Evolutionary conservation across 2,329 filamentous ascomycete species (phyloP).

Genomic region (Ceratocystis cacaofunesta): DNA sequence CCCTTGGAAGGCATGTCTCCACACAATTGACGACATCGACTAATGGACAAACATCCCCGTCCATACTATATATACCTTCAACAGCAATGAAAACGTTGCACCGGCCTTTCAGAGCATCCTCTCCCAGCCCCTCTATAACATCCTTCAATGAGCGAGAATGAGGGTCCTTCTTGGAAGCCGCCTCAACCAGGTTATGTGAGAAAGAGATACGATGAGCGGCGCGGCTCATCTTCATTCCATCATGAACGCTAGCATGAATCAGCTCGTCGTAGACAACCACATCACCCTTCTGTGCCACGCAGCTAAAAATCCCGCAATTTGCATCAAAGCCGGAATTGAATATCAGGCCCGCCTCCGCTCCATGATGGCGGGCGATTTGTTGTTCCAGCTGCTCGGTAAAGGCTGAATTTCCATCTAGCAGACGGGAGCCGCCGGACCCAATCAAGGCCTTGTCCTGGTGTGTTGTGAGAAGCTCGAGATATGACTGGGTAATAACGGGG

Average conservation of each 20-base stretch:
- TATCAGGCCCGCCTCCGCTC: slow-evolving; percentile 31
- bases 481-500: slow-evolving; percentile 31
- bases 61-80: slow-evolving; percentile 69
- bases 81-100: slow-evolving; percentile 51
- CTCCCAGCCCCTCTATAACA: slow-evolving; percentile 23
- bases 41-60: slow-evolving; percentile 57
- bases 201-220: slow-evolving; percentile 37
- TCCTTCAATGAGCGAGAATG: not conserved
- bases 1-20: slow-evolving; percentile 37
- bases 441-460: slow-evolving; percentile 23
- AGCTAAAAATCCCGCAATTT: slow-evolving; percentile 48
- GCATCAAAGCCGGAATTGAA: slow-evolving; percentile 51
- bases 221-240: slow-evolving; percentile 55
- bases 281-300: slow-evolving; percentile 45
- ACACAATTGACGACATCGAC: slow-evolving; percentile 42
- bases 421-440: slow-evolving; percentile 39
- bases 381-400: slow-evolving; percentile 33
- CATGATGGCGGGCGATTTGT: slow-evolving; percentile 34
- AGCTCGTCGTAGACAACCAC: slow-evolving; percentile 57
- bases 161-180: slow-evolving; percentile 3
- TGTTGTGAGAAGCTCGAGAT: slow-evolving; percentile 43
- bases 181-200: slow-evolving; percentile 37
- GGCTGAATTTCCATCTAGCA: slow-evolving; percentile 36
- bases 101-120: slow-evolving; percentile 24
- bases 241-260: slow-evolving; percentile 64